Percentiles rank a stretch among this genome's conserved stretches.
Conservation (phyloP, 2,329 filamentous ascomycete genomes). For the Davidsoniella australis region DNA sequence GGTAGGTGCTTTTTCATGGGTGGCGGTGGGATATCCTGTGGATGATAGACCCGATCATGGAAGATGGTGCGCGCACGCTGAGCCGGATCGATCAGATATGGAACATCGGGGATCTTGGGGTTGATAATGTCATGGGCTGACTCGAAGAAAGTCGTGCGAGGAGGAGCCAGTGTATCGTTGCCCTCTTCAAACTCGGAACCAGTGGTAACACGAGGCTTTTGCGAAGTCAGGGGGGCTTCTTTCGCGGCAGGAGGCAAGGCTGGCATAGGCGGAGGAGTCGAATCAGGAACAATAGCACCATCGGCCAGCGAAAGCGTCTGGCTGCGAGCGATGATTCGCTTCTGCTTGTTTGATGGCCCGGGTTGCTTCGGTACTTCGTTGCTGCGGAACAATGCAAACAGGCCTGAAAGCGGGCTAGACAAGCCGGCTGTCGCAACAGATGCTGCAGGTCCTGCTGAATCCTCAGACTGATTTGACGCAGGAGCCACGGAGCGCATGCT, state of each 20-base stretch:
- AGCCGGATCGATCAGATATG: slow-evolving; percentile 71
- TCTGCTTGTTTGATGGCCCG: slow-evolving; percentile 39
- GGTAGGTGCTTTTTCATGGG: slow-evolving; percentile 41
- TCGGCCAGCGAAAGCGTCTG: slow-evolving; percentile 42
- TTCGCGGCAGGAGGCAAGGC: slow-evolving; percentile 18
- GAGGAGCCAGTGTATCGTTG: slow-evolving; percentile 42
- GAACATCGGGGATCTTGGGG: slow-evolving; percentile 64
- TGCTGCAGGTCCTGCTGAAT: not conserved
- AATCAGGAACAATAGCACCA: not conserved
- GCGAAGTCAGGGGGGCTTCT: not conserved
- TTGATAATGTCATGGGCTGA: slow-evolving; percentile 85
- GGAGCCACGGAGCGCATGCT: slow-evolving; percentile 32
- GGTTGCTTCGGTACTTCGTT: slow-evolving; percentile 32
- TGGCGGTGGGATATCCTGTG: slow-evolving; percentile 76
- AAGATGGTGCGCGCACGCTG: slow-evolving; percentile 80
- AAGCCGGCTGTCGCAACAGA: slow-evolving; percentile 14
- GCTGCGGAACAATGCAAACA: slow-evolving; percentile 61
- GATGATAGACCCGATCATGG: slow-evolving; percentile 90
- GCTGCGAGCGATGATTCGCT: slow-evolving; percentile 57
- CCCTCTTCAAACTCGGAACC: slow-evolving; percentile 31
- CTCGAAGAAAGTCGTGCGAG: slow-evolving; percentile 85
- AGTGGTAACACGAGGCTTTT: slow-evolving; percentile 26
- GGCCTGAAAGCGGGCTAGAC: slow-evolving; percentile 36
- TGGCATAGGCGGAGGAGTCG: slow-evolving; percentile 17
- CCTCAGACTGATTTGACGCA: slow-evolving; percentile 15